Percentiles rank a stretch among this genome's conserved stretches.
Conservation (phyloP, 805 yeast species). For the Candida schatavii region DNA sequence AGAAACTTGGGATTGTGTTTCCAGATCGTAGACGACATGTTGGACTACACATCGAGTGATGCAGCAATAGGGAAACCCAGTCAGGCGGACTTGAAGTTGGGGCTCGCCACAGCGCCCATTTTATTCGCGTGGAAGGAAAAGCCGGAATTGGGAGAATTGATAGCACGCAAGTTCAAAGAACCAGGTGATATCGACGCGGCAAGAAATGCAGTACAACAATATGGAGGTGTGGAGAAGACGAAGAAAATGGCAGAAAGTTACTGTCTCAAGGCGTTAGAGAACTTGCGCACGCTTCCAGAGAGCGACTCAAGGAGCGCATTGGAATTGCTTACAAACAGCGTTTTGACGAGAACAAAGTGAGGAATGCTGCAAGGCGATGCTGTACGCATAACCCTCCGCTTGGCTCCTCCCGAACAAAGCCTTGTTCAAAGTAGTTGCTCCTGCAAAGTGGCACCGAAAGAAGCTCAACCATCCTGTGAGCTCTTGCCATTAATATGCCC, state of each 20-base stretch:
- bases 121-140: constrained; percentile 89
- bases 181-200: constrained; percentile 88
- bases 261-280: constrained; percentile 69
- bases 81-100: constrained; percentile 90
- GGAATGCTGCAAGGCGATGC: no score
- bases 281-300: constrained; percentile 75
- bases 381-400: no score
- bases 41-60: constrained; percentile 89
- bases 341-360: constrained; percentile 76
- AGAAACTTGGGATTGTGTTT: constrained; percentile 91
- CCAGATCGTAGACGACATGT: constrained; percentile 94
- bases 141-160: constrained; percentile 80
- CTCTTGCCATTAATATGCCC: no score
- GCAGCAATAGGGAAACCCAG: constrained; percentile 90
- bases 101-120: constrained; percentile 96
- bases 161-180: constrained; percentile 74
- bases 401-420: no score
- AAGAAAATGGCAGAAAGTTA: constrained; percentile 73
- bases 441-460: no score
- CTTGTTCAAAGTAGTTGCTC: no score
- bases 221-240: constrained; percentile 76
- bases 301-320: constrained; percentile 87
- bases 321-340: constrained; percentile 77
- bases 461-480: no score
- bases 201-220: constrained; percentile 63